These are phyloP conservation scores for Scleromitrula shiraiana DNA, from an alignment of 2,329 filamentous ascomycete species.

Conservation along the genomic window DNA sequence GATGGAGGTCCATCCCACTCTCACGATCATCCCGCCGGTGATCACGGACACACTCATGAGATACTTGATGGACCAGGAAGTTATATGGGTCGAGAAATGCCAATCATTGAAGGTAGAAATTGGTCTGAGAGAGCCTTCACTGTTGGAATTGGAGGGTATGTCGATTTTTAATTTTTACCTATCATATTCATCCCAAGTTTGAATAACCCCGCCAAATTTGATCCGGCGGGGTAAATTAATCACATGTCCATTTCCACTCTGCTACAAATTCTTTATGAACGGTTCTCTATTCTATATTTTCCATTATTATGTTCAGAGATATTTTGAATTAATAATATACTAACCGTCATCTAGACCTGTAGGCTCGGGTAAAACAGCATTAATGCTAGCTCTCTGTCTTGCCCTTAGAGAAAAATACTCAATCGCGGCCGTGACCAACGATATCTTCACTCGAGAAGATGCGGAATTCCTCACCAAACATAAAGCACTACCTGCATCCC, in stretches of 20 bases:
- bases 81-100: conserved; percentile 85
- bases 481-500: conserved; percentile 69
- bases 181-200: neutral
- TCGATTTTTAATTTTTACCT: neutral
- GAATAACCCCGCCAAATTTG: conserved; percentile 1
- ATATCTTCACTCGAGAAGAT: conserved; percentile 98
- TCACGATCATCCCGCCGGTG: conserved; percentile 44
- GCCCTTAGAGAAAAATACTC: conserved; percentile 73
- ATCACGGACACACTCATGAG: conserved; percentile 94
- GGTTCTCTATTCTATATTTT: too few species aligned
- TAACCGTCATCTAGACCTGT: conserved; percentile 58
- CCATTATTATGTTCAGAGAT: too few species aligned
- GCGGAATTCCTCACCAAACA: conserved; percentile 92
- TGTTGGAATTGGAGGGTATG: conserved; percentile 91
- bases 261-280: too few species aligned
- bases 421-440: conserved; percentile 94
- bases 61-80: conserved; percentile 90
- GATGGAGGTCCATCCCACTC: conserved; percentile 43
- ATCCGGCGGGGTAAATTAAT: conserved; percentile 13
- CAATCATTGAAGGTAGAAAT: conserved; percentile 77
- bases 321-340: neutral
- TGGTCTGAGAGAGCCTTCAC: conserved; percentile 91
- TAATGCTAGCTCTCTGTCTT: conserved; percentile 89
- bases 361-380: conserved; percentile 91
- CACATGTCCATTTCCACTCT: conserved; percentile 5